Evolutionary conservation across 257 asterid species (phyloP).

Genomic region (Anisodus acutangulus): DNA sequence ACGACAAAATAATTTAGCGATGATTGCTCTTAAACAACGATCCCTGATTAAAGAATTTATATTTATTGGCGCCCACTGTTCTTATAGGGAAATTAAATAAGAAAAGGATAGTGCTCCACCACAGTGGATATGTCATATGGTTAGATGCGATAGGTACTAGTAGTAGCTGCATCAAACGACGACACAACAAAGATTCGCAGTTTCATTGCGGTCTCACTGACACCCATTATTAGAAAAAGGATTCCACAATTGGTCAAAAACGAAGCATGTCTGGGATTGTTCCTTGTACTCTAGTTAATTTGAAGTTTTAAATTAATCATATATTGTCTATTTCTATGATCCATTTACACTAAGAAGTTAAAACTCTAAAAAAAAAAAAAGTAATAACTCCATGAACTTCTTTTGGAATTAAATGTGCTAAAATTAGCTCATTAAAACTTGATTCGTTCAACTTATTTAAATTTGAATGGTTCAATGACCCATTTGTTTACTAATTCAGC

Average conservation of each 20-base stretch:
- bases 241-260: constrained; percentile 28
- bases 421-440: not conserved
- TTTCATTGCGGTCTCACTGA: constrained; percentile 17
- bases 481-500: too few species aligned
- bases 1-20: constrained; percentile 17
- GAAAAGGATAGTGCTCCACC: not conserved
- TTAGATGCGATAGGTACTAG: not conserved
- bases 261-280: constrained; percentile 33
- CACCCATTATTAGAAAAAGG: not conserved
- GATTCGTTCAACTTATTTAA: not conserved
- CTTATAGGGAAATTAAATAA: constrained; percentile 13
- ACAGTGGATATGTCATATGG: constrained; percentile 13
- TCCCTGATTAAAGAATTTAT: not conserved
- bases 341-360: not conserved
- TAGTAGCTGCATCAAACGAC: constrained; percentile 24
- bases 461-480: too few species aligned
- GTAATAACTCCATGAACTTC: not conserved
- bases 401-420: too few species aligned
- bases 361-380: not conserved
- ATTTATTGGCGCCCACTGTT: not conserved
- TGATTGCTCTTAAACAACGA: constrained; percentile 12
- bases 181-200: constrained; percentile 24
- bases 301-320: too few species aligned
- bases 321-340: too few species aligned
- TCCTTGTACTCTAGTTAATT: not conserved